Base-by-base conservation (phyloP, 306 rosid species). In the Cicer pinnatifidum region DNA sequence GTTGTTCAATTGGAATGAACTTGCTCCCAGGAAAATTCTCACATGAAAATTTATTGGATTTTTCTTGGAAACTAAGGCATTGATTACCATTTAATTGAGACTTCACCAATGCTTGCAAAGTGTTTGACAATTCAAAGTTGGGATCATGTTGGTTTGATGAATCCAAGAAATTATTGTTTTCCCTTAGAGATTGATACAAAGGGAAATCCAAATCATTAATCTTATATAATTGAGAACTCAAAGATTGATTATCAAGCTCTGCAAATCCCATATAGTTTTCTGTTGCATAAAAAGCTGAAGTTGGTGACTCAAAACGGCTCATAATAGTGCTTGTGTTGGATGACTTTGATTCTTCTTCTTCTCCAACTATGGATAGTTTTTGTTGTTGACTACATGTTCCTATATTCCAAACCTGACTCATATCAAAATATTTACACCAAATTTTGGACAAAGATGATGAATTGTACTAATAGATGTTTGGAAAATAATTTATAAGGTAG, bases 211-310 rank as follows among this genome's bases (percentile, higher is more conserved):
- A 75, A 45, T 78, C 85, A 67, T 79, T 62, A 11, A 56, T n/a
- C 84, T 82, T 78, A 28, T 77, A 28, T 37, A 72, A 44, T 11
- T 81, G 79, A 79, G 85, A 20, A 12, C 52, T 52, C 57, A 73
- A 58, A 81, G 84, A 17, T 40, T 81, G 73, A 82, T 58, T 56
- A 41, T 87, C 88, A 67, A 82, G 78, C 61, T 80, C 89, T 43
- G 84, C 78, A 67, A 93, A 82, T 1, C 93, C 88, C 98, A 91
- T 91, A 79, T 82, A 88, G n/a, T 78, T 78, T 81, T 91, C 97
- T 3, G 98, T 72, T 23, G 96, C 93, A 39, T 75, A 93, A 70
- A 91, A 91, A 1, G 93, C 87, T 9, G 86, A 91, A 78, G 91
- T 70, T 4, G 92, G 97, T 7, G 96, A 86, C 75, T 89, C 92